Evolutionary conservation across 2,329 filamentous ascomycete species (phyloP).

Genomic region (Penicillium hesseltinei): DNA sequence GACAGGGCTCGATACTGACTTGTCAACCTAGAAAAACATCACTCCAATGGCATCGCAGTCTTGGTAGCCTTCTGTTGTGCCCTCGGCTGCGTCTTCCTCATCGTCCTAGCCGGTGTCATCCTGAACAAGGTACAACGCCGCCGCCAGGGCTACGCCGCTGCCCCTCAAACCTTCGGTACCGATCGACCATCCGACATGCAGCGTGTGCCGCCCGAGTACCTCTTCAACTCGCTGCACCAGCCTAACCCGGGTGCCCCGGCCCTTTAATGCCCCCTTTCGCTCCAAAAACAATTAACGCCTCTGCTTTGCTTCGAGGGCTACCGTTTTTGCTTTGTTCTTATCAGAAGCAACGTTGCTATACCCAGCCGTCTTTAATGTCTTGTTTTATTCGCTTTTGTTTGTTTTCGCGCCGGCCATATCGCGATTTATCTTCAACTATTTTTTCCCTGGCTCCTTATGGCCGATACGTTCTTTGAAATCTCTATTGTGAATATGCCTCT

Average conservation of each 20-base stretch:
- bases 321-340: constrained; percentile 25
- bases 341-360: constrained; percentile 33
- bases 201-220: constrained; percentile 47
- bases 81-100: constrained; percentile 49
- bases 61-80: constrained; percentile 49
- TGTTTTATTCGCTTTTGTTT: constrained; percentile 23
- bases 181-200: constrained; percentile 48
- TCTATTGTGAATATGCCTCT: constrained; percentile 11
- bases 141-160: constrained; percentile 47
- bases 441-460: neutral
- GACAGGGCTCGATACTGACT: constrained; percentile 6
- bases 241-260: constrained; percentile 35
- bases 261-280: constrained; percentile 27
- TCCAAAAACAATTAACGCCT: constrained; percentile 17
- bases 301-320: constrained; percentile 11
- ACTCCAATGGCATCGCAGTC: constrained; percentile 47
- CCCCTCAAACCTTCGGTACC: constrained; percentile 45
- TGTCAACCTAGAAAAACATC: constrained; percentile 32
- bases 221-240: constrained; percentile 43
- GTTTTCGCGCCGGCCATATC: constrained; percentile 19
- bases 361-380: constrained; percentile 35
- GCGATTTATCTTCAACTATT: constrained; percentile 6
- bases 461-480: neutral
- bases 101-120: constrained; percentile 48
- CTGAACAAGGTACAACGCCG: constrained; percentile 49